phyloP scores from a whole-genome alignment of 257 asterid genomes.

The Fraxinus excelsior region DNA sequence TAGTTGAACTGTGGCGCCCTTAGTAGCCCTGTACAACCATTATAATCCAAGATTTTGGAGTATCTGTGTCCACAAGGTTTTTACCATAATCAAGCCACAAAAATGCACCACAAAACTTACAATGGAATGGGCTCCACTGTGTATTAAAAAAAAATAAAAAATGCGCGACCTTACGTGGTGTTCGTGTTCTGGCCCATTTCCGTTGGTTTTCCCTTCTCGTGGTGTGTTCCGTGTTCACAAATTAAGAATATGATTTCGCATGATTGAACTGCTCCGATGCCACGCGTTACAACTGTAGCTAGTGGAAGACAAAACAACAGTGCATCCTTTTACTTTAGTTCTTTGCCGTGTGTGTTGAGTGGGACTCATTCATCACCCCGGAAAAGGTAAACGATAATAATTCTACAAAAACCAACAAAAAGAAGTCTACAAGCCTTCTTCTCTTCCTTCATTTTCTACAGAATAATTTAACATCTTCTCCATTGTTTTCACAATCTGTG shows the following conservation, averaged over 20 bases:
- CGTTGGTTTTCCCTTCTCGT: too few relatives aligned
- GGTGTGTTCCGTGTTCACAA: too few relatives aligned
- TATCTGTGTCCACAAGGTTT: too few relatives aligned
- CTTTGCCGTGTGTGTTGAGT: slow-evolving; percentile 21
- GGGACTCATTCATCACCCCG: background rate
- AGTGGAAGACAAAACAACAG: slow-evolving; percentile 31
- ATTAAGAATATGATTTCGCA: background rate
- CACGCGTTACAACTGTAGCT: slow-evolving; percentile 31
- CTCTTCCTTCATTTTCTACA: background rate
- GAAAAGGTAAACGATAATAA: slow-evolving; percentile 1
- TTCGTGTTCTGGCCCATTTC: too few relatives aligned
- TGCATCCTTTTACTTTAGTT: slow-evolving; percentile 9
- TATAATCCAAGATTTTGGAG: too few relatives aligned
- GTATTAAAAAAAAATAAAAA: too few relatives aligned
- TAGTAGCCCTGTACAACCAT: too few relatives aligned
- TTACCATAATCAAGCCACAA: too few relatives aligned
- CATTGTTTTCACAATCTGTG: background rate
- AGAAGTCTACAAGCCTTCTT: slow-evolving; percentile 21
- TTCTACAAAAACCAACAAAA: slow-evolving; percentile 30
- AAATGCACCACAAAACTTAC: too few relatives aligned
- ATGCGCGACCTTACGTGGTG: too few relatives aligned
- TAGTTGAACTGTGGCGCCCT: too few relatives aligned
- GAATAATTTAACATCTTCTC: slow-evolving; percentile 11
- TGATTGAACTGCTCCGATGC: background rate
- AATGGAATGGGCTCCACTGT: too few relatives aligned